These are phyloP conservation scores for Ilyonectria destructans DNA, from an alignment of 2,329 filamentous ascomycete species.

Conservation along the genomic window DNA sequence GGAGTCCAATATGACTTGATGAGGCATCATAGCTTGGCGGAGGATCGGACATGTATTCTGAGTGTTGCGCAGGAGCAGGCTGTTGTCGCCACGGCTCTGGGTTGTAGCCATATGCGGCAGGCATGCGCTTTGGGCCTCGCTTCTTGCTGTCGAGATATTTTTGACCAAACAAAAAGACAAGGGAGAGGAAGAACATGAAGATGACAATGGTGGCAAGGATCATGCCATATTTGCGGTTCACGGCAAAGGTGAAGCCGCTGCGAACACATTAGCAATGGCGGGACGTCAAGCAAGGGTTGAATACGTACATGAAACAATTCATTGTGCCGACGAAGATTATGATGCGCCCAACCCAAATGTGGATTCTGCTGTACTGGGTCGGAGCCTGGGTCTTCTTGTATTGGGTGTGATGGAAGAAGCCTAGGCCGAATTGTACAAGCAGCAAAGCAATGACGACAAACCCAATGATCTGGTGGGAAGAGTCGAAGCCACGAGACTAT, in stretches of 20 bases:
- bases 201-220: constrained; percentile 66
- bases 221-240: constrained; percentile 63
- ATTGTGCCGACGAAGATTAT: constrained; percentile 68
- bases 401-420: constrained; percentile 70
- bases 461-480: constrained; percentile 73
- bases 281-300: background rate
- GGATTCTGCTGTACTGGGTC: constrained; percentile 67
- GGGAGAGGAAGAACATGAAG: constrained; percentile 58
- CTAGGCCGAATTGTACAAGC: constrained; percentile 68
- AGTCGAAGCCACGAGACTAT: constrained; percentile 68
- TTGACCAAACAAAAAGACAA: constrained; percentile 55
- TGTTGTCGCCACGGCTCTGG: constrained; percentile 52
- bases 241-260: constrained; percentile 72
- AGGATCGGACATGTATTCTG: constrained; percentile 46
- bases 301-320: constrained; percentile 71
- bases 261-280: constrained; percentile 11
- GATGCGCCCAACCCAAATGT: constrained; percentile 72
- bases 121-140: constrained; percentile 31
- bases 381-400: constrained; percentile 66
- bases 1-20: constrained; percentile 52
- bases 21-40: constrained; percentile 55
- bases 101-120: constrained; percentile 45
- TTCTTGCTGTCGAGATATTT: constrained; percentile 46
- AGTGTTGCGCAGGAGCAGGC: constrained; percentile 37
- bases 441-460: constrained; percentile 68